phyloP scores from a whole-genome alignment of 306 rosid genomes.

The Lathyrus aphaca region DNA sequence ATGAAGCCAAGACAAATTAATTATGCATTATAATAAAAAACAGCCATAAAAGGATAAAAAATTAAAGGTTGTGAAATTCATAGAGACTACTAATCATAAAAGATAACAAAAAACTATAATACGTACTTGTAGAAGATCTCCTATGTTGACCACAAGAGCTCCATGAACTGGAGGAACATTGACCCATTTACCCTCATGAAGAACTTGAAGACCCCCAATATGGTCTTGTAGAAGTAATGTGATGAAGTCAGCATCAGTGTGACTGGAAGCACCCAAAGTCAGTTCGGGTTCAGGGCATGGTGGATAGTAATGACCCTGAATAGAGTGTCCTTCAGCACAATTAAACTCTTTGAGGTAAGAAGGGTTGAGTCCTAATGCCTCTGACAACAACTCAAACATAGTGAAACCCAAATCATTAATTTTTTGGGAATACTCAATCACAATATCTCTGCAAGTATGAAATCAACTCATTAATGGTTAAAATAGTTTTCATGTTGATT shows the following conservation, averaged over 20 bases:
- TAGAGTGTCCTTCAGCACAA: slow-evolving; percentile 39
- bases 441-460: slow-evolving; percentile 40
- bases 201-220: slow-evolving; percentile 59
- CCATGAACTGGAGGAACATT: slow-evolving; percentile 33
- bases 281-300: slow-evolving; percentile 46
- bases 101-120: not conserved
- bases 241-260: slow-evolving; percentile 41
- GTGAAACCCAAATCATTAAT: slow-evolving; percentile 40
- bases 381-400: slow-evolving; percentile 53
- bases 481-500: not conserved
- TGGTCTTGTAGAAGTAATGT: slow-evolving; percentile 56
- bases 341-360: slow-evolving; percentile 18
- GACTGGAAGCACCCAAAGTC: slow-evolving; percentile 35
- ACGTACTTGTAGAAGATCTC: slow-evolving; percentile 41
- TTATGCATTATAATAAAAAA: too few species aligned
- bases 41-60: too few species aligned
- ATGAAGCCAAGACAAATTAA: too few species aligned
- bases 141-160: slow-evolving; percentile 40
- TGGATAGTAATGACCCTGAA: slow-evolving; percentile 33
- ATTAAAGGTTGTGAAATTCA: too few species aligned
- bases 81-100: too few species aligned
- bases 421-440: slow-evolving; percentile 44
- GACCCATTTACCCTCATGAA: slow-evolving; percentile 32
- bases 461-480: not conserved
- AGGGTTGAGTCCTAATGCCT: slow-evolving; percentile 42